Base-by-base conservation (phyloP, 23 red algal genomes). In the Pyropia haitanensis region DNA sequence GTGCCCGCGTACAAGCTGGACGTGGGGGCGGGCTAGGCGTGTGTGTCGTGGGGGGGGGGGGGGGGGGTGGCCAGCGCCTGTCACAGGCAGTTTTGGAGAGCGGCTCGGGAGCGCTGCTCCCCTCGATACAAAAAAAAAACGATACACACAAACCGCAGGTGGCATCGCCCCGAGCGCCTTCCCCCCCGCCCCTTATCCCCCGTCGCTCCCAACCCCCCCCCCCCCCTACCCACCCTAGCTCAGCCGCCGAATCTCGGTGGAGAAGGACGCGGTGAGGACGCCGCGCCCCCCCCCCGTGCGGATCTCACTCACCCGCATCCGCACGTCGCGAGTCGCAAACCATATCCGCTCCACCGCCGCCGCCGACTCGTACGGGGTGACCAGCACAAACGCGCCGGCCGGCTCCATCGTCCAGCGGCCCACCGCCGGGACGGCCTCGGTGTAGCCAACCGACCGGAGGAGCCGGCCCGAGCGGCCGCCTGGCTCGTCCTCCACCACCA, bases 291-390 rank as follows among this genome's bases (percentile, higher is more conserved):
- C 76, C 52, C 66, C 77, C 31, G 75, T 80, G 28, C 76, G 67
- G 51, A 90, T 90, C 49, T 72, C 61, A 18, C 74, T 80, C 7
- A 90, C 86, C 31, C 86, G 55, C 53, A 90, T 70, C 13, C 86
- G 62, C 67, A 90, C 22, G 66, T 90, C 69, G 44, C 51, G 65
- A 24, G 68, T 90, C 17, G 86, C 78, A 59, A 90, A 90, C 86
- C 86, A 90, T 53, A 90, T 90, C 17, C 86, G 56, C 53, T 90
- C 86, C 30, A 80, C 86, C 28, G 86, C 86, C 8, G 75, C 75
- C 5, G 77, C 86, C 18, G 72, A 66, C 24, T 90, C 86, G 86
- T 90, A 90, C 14, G 70, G 54, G 51, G 86, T 90, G 15, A 69
- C 55, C 51, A 90, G 21, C 27, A 90, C 86, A 70, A 90, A 90